These are phyloP conservation scores for Cryptosporidium felis DNA, from an alignment of 169 alveolate genomes.

Conservation along the genomic window DNA sequence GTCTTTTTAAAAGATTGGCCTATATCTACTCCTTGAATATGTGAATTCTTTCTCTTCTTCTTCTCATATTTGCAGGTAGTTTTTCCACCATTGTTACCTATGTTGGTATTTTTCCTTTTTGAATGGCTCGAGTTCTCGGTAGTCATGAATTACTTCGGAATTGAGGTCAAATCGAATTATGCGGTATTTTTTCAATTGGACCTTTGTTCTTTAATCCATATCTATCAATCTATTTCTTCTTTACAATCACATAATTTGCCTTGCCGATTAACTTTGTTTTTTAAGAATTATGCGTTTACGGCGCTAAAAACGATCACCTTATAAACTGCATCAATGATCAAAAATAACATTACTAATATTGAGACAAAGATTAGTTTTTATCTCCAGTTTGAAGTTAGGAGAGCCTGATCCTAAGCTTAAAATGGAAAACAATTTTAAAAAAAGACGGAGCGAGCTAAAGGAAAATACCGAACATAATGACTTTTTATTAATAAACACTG, in stretches of 20 bases:
- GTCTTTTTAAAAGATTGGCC: background rate
- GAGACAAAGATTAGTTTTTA: too few species aligned
- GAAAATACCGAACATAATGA: background rate
- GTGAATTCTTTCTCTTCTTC: background rate
- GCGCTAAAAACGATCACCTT: too few species aligned
- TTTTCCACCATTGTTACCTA: background rate
- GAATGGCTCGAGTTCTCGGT: background rate
- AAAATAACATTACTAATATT: too few species aligned
- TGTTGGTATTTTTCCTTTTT: background rate
- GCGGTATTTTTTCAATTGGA: too few species aligned
- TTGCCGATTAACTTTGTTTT: too few species aligned
- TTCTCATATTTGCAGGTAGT: background rate
- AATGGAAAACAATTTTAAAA: background rate
- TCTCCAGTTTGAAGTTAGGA: too few species aligned
- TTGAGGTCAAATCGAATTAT: too few species aligned
- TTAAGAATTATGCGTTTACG: too few species aligned
- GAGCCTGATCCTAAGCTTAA: background rate
- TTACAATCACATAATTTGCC: too few species aligned
- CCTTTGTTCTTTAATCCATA: too few species aligned
- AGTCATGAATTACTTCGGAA: slow-evolving; percentile 5
- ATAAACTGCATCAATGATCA: too few species aligned
- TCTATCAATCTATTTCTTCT: too few species aligned
- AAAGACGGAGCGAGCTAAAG: background rate
- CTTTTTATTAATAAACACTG: background rate
- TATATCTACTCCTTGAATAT: background rate